These are phyloP conservation scores for Candida taoyuanica DNA, from an alignment of 805 yeast species.

Conservation along the genomic window DNA sequence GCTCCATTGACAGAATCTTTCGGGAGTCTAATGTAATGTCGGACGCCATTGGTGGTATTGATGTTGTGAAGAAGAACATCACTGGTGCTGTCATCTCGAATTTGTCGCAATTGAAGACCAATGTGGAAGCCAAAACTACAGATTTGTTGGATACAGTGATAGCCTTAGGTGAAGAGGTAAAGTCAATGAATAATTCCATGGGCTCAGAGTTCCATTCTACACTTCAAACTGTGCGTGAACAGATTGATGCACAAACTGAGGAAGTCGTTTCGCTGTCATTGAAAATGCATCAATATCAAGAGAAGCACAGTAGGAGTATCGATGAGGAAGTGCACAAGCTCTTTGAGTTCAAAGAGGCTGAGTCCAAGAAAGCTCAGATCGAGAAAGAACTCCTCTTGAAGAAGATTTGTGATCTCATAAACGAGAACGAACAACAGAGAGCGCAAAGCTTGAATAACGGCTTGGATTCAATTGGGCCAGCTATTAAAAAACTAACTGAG, in stretches of 20 bases:
- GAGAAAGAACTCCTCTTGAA: slow-evolving; percentile 11
- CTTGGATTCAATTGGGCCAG: slow-evolving; percentile 11
- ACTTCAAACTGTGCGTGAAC: slow-evolving; percentile 13
- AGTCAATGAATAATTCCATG: neutral
- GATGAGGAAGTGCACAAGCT: slow-evolving; percentile 7
- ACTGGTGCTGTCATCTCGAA: slow-evolving; percentile 16
- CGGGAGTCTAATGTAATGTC: neutral
- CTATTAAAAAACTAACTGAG: slow-evolving; percentile 6
- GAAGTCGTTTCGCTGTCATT: slow-evolving; percentile 17
- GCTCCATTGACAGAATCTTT: slow-evolving; percentile 6
- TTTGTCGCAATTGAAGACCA: slow-evolving; percentile 12
- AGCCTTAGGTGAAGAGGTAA: neutral
- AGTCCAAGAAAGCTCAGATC: slow-evolving; percentile 2
- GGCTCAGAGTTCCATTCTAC: slow-evolving; percentile 3
- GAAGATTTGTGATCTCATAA: slow-evolving; percentile 10
- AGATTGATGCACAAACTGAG: slow-evolving; percentile 17
- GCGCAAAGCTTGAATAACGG: slow-evolving; percentile 3
- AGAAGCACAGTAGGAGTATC: slow-evolving; percentile 10
- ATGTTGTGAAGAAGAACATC: slow-evolving; percentile 13
- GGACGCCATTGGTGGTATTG: slow-evolving; percentile 15
- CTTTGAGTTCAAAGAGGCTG: slow-evolving; percentile 9
- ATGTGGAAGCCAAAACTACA: neutral
- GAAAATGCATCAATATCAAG: slow-evolving; percentile 14
- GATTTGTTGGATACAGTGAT: neutral
- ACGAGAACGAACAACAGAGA: slow-evolving; percentile 10